phyloP scores from a whole-genome alignment of 805 yeast genomes.

The Saccharomycopsis sp. region DNA sequence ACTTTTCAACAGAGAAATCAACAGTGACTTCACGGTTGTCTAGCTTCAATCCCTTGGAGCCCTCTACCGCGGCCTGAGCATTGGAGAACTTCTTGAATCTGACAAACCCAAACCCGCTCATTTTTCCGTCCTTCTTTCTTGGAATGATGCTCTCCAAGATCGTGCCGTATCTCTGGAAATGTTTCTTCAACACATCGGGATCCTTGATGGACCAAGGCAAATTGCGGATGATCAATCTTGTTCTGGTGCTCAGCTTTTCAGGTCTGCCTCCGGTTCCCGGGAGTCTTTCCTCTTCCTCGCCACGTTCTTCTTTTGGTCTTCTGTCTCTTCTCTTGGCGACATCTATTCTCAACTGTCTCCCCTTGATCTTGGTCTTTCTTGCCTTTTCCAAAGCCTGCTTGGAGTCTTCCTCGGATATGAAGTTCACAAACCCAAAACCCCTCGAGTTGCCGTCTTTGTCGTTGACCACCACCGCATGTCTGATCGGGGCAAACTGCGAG shows the following conservation, averaged over 20 bases:
- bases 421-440: conserved; percentile 95
- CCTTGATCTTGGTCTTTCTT: conserved; percentile 58
- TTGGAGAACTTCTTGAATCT: conserved; percentile 73
- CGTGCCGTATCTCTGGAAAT: conserved; percentile 73
- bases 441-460: conserved; percentile 72
- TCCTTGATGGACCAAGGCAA: conserved; percentile 93
- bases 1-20: conserved; percentile 85
- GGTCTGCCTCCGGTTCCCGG: conserved; percentile 15
- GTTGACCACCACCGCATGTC: conserved; percentile 86
- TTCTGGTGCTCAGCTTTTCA: conserved; percentile 49
- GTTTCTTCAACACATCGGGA: conserved; percentile 59
- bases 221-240: conserved; percentile 83
- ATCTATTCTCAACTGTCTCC: conserved; percentile 66
- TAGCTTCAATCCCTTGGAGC: conserved; percentile 64
- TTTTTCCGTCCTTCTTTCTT: conserved; percentile 74
- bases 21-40: conserved; percentile 91
- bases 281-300: conserved; percentile 9
- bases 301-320: conserved; percentile 19
- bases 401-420: conserved; percentile 80
- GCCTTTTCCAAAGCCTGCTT: conserved; percentile 59
- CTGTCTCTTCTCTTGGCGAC: conserved; percentile 91
- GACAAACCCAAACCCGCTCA: conserved; percentile 94
- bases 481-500: conserved; percentile 89
- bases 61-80: conserved; percentile 79
- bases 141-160: conserved; percentile 89